Base-by-base conservation (phyloP, 805 yeast species). In the Blastobotrys terrestris region DNA sequence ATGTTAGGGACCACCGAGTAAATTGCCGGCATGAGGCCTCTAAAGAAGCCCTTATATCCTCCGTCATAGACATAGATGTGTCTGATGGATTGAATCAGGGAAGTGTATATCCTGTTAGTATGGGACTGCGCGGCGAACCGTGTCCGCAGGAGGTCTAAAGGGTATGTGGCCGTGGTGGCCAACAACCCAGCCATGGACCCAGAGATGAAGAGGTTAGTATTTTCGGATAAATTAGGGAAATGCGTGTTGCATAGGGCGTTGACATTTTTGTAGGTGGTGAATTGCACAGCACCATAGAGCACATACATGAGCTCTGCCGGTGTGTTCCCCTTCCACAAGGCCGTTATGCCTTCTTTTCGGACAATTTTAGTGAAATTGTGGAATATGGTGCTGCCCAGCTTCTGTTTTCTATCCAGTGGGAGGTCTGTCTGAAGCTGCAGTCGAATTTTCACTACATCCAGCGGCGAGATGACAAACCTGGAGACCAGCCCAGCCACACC, bases 311-410 rank as follows among this genome's bases (percentile, higher is more conserved):
- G 67, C 57, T 89, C 89, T 0, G 98, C 99, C 0, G 99, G 96
- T 0, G 88, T 76, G 64, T 94, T 94, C 0, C 99, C 99, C 66
- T 90, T 91, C 98, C 98, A 94, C n/a, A 92, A 73, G 0, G 89
- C 92, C 6, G 67, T 55, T 0, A 84, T 43, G 1, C 96, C 95
- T 67, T 92, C 98, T 35, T 79, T 74, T 16, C 66, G 64, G 1
- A 77, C 56, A 1, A 89, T 76, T 1, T 72, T 66, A 13, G 55
- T 56, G 46, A 80, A 65, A 0, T 83, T 60, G 1, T 50, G 49
- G 15, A 54, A 15, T 4, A 67, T 41, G 1, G 50, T 15, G 0
- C 57, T 45, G 72, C 16, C 65, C 52, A 2, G 60, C 39, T 40
- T 48, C 18, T 43, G 35, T 7, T 15, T 14, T 41, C 15, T n/a